phyloP scores from a whole-genome alignment of 163 green algal species.

The Volvox carteri region DNA sequence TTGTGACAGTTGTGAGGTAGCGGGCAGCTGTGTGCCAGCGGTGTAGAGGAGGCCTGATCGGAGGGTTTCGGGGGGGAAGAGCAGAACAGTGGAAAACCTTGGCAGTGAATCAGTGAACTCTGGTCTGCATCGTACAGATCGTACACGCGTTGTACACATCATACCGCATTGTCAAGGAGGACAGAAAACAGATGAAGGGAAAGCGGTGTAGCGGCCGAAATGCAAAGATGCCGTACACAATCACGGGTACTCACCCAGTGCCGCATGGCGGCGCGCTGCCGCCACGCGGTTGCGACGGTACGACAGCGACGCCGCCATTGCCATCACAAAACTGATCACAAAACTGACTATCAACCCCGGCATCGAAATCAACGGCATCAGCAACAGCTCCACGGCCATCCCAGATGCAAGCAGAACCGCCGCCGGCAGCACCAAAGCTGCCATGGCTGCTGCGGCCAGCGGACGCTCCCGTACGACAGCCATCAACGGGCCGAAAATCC shows the following conservation, averaged over 20 bases:
- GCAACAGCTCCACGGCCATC: constrained; percentile 33
- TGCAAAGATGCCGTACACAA: background rate
- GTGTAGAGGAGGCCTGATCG: constrained; percentile 34
- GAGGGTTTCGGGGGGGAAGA: background rate
- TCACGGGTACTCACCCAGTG: background rate
- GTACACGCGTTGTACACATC: background rate
- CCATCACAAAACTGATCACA: background rate
- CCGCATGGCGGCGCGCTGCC: background rate
- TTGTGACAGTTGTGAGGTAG: background rate
- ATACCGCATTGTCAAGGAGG: background rate
- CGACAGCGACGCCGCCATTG: background rate
- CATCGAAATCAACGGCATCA: constrained; percentile 49
- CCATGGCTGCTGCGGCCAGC: background rate
- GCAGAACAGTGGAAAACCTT: too few relatives aligned
- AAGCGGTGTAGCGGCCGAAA: background rate
- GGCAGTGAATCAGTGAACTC: background rate
- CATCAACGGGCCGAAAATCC: background rate
- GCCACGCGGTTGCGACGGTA: background rate
- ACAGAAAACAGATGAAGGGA: background rate
- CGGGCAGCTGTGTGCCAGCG: constrained; percentile 38
- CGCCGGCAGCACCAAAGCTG: background rate
- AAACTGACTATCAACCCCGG: constrained; percentile 15
- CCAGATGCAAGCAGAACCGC: background rate
- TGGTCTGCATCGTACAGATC: background rate
- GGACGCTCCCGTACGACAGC: background rate